phyloP scores from a whole-genome alignment of 225 moss, liverwort and hornwort genomes.

The Straminergon stramineum region DNA sequence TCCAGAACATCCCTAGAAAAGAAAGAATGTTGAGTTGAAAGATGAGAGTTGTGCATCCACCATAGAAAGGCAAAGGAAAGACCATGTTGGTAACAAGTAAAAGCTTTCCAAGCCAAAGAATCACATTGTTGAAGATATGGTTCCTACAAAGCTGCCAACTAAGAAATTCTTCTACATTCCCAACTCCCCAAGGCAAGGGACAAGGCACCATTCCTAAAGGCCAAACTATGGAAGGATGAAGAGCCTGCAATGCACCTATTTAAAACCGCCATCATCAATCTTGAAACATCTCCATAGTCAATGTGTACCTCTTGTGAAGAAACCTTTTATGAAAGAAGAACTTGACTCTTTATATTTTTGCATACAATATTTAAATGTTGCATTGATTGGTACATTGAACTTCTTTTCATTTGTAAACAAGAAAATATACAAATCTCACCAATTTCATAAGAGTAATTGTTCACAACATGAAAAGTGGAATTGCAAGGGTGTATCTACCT shows the following conservation, averaged over 20 bases:
- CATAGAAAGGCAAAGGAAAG: not conserved
- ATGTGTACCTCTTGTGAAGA: not conserved
- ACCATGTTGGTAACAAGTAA: not conserved
- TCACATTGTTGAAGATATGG: accelerated
- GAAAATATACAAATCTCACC: not conserved
- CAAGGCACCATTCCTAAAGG: not conserved
- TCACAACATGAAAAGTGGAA: not conserved
- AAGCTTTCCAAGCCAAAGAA: not conserved
- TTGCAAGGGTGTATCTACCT: accelerated
- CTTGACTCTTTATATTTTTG: not conserved
- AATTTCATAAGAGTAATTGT: not conserved
- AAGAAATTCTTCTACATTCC: not conserved
- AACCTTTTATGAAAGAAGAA: not conserved
- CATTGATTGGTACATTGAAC: not conserved
- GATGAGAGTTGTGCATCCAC: not conserved
- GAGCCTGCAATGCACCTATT: accelerated
- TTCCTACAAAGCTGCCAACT: not conserved
- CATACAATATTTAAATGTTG: too few relatives aligned
- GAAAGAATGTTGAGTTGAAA: not conserved
- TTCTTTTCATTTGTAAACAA: not conserved
- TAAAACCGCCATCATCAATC: not conserved
- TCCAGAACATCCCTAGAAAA: accelerated
- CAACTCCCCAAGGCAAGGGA: not conserved
- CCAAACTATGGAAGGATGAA: not conserved
- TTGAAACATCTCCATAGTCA: not conserved